Conservation (phyloP, 225 moss, liverwort and hornwort species). For the Marchantia polymorpha region DNA sequence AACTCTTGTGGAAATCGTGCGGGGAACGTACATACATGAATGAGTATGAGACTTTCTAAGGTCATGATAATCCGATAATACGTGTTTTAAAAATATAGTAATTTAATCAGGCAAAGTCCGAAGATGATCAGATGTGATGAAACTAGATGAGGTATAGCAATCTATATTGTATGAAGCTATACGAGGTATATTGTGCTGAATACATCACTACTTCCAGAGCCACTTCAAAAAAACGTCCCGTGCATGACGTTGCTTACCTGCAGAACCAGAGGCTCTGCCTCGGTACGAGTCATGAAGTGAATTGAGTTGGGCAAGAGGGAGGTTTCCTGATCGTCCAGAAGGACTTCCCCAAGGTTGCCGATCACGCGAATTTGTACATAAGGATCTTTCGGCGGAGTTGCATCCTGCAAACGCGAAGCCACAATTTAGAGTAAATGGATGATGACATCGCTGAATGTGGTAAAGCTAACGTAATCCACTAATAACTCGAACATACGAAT, state of each 20-base stretch:
- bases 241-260: conserved; percentile 48
- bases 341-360: conserved; percentile 80
- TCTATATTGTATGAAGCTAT: neutral
- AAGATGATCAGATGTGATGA: neutral
- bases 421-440: neutral
- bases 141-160: neutral
- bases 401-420: conserved; percentile 55
- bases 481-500: neutral
- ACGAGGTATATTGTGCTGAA: neutral
- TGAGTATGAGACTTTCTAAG: neutral
- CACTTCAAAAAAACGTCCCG: neutral
- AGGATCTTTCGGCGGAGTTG: conserved; percentile 92
- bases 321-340: conserved; percentile 88
- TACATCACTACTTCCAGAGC: neutral
- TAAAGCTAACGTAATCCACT: neutral
- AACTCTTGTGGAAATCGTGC: neutral
- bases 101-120: neutral
- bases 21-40: neutral
- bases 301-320: conserved; percentile 79
- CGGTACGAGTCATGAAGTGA: conserved; percentile 84
- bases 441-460: too few species aligned
- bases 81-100: neutral
- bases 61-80: neutral
- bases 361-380: conserved; percentile 91
- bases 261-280: conserved; percentile 85